Conservation (phyloP, 163 green algal genomes). For the Coccomyxa subellipsoidea region DNA sequence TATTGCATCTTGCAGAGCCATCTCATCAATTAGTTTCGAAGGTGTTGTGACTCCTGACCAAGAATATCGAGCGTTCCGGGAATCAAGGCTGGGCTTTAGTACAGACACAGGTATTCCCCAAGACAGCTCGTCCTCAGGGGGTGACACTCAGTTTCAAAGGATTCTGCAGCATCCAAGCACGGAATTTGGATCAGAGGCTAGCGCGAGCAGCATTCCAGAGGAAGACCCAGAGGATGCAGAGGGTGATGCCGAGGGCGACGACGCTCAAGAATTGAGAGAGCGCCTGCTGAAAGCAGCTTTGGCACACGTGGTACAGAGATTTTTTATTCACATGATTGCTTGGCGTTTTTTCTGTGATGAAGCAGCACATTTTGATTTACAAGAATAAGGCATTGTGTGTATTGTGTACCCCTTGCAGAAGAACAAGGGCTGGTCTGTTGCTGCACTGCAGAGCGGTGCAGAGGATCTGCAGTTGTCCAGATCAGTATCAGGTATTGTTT, state of each 20-base stretch:
- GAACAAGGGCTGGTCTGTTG: constrained; percentile 38
- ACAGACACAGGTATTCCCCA: too few relatives aligned
- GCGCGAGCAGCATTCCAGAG: not conserved
- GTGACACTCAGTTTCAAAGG: not conserved
- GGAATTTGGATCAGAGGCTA: not conserved
- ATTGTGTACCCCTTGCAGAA: constrained; percentile 15
- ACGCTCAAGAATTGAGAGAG: not conserved
- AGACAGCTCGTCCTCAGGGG: too few relatives aligned
- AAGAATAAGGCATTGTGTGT: not conserved
- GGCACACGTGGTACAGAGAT: not conserved
- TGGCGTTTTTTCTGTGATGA: too few relatives aligned
- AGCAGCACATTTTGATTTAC: not conserved
- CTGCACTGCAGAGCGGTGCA: constrained; percentile 32
- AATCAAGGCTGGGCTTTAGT: too few relatives aligned
- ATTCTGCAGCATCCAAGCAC: not conserved
- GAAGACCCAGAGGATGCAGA: not conserved
- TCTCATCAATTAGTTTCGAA: too few relatives aligned
- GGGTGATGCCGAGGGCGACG: not conserved
- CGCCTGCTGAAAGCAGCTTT: not conserved
- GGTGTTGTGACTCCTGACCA: too few relatives aligned
- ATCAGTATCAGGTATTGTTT: constrained; percentile 33
- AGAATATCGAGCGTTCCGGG: too few relatives aligned
- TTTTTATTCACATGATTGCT: too few relatives aligned
- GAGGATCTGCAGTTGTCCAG: constrained; percentile 42
- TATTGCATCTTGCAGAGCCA: too few relatives aligned